A percentile compares a stretch with the other conserved stretches of the same genome.
Conservation (phyloP, 2,329 filamentous ascomycete species). For the Fusarium hainanense region DNA sequence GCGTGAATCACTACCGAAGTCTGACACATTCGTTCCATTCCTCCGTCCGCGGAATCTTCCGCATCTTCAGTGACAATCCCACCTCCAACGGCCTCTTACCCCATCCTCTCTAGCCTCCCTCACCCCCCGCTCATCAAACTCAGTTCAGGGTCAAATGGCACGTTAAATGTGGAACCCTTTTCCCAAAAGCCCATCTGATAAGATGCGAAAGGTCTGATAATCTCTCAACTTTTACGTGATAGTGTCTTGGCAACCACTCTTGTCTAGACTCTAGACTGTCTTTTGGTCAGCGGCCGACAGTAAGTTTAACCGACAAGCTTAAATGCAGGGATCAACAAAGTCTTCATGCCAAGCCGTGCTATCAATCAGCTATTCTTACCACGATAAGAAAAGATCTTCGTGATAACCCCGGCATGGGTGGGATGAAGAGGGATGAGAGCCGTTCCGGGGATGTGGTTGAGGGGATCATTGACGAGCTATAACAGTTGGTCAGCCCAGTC, state of each 20-base stretch:
- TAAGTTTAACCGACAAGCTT: slow-evolving; percentile 7
- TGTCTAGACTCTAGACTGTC: no score
- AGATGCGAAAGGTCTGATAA: no score
- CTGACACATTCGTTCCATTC: neutral
- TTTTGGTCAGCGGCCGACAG: neutral
- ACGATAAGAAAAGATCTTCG: slow-evolving; percentile 24
- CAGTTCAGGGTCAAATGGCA: neutral
- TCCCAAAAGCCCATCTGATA: no score
- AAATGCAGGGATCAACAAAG: neutral
- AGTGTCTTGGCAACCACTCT: neutral
- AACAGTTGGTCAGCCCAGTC: neutral
- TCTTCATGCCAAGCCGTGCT: slow-evolving; percentile 23
- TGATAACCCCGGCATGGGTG: neutral
- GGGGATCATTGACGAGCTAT: neutral
- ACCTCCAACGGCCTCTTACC: neutral
- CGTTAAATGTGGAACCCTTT: slow-evolving; percentile 2
- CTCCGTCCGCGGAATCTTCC: neutral
- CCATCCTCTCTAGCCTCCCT: neutral
- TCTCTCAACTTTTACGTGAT: slow-evolving; percentile 2
- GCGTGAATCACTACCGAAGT: neutral
- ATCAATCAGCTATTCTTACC: slow-evolving; percentile 32
- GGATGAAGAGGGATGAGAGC: slow-evolving; percentile 13
- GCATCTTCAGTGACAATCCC: neutral
- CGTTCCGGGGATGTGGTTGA: neutral
- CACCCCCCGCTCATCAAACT: neutral